Percentiles rank a stretch among this genome's conserved stretches.
phyloP scores from a whole-genome alignment of 116 monocot species.

The Phalaenopsis hybrid region DNA sequence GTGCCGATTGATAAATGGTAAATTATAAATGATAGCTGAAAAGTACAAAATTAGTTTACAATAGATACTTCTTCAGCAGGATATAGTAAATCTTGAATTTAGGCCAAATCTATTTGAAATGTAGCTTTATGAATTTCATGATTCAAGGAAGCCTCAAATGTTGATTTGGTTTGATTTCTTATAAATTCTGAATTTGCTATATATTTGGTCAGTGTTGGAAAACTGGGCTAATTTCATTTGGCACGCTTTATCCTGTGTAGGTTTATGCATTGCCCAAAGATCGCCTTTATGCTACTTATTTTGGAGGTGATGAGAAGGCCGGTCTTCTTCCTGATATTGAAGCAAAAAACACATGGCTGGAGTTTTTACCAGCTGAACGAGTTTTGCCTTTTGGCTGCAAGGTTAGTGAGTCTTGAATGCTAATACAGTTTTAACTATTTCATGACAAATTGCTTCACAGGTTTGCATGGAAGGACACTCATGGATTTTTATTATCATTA shows the following conservation, averaged over 20 bases:
- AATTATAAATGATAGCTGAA: not conserved
- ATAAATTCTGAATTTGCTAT: not conserved
- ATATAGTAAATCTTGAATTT: not conserved
- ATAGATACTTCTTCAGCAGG: not conserved
- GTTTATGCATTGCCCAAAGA: slow-evolving; percentile 83
- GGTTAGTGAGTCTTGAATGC: slow-evolving; percentile 31
- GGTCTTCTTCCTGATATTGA: slow-evolving; percentile 85
- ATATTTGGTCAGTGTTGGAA: not conserved
- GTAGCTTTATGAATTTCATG: not conserved
- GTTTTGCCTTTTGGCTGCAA: slow-evolving; percentile 96
- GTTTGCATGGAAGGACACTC: not conserved
- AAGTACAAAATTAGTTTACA: not conserved
- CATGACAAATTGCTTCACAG: not conserved
- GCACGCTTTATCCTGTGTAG: slow-evolving; percentile 22
- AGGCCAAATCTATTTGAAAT: not conserved
- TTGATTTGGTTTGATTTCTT: not conserved
- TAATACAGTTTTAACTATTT: not conserved
- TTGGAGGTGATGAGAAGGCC: slow-evolving; percentile 94
- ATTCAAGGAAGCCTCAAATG: not conserved
- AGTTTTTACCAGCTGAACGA: slow-evolving; percentile 49
- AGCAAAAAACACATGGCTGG: slow-evolving; percentile 75
- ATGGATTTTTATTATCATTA: not conserved
- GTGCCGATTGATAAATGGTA: not conserved
- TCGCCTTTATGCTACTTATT: slow-evolving; percentile 88
- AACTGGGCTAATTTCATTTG: not conserved